Base-by-base conservation (phyloP, 306 rosid species). In the Inga laurina region DNA sequence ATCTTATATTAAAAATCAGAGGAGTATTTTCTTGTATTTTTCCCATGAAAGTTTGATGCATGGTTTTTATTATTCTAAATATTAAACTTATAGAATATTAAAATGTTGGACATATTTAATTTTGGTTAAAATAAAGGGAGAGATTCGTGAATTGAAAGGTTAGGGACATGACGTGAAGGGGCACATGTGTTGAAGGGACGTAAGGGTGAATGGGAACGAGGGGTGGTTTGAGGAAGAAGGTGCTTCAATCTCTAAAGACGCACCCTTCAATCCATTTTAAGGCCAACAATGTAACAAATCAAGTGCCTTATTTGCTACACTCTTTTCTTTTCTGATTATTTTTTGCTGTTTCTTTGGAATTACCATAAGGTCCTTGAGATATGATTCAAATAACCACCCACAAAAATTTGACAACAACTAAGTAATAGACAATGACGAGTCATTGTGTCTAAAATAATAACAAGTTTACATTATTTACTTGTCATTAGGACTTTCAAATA, bases 1-100 rank as follows among this genome's bases (percentile, higher is more conserved):
- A 7, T 39, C 1, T 5, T 37, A 6, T 39, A 39, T 6, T 39
- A 39, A 39, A 0, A 1, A 37, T 0, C 1, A 37, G 0, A 0
- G 1, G 1, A 6, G 43, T 39, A 39, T 5, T 39, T 39, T 39
- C 8, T 39, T 39, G 0, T 39, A 6, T 39, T 39, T 6, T 39
- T 39, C 6, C 43, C 8, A 39, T 39, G 43, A 39, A 39, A 39
- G 43, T 39, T 6, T 6, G 43, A 39, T 39, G 43, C 1, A 39
- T 39, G 54, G 61, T 52, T 51, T 52, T 52, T 52, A 52, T 52
- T 16, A 4, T 16, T 15, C 57, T 15, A 52, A 5, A 52, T 52
- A 52, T 19, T 54, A 12, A 49, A 49, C 16, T 18, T 4, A 5
- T 6, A 19, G 3, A 54, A 54, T 54, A 54, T 54, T 54, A 2